These are phyloP conservation scores for Rhododendron simsii DNA, from an alignment of 148 eudicot genomes.

Conservation along the genomic window DNA sequence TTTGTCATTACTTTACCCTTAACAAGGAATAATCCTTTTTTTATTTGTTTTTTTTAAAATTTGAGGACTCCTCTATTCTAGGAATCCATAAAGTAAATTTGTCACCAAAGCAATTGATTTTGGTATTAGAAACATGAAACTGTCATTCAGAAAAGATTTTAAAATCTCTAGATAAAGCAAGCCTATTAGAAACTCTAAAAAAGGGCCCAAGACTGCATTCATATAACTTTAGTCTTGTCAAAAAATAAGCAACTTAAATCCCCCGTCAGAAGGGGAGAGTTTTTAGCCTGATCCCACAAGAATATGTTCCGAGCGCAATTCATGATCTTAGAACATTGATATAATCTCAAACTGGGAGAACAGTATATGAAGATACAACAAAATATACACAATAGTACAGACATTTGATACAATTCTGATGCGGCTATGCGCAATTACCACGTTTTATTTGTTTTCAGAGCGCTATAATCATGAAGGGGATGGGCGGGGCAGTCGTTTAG, in stretches of 20 bases:
- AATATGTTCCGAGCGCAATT: background rate
- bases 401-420: background rate
- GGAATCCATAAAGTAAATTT: too few relatives aligned
- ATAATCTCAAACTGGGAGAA: background rate
- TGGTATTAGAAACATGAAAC: too few relatives aligned
- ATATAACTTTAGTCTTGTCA: background rate
- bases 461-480: conserved; percentile 27
- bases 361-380: background rate
- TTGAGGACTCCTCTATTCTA: too few relatives aligned
- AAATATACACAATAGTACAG: conserved; percentile 3
- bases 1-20: too few relatives aligned
- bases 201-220: too few relatives aligned
- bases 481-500: conserved; percentile 51
- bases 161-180: too few relatives aligned
- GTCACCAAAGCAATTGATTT: too few relatives aligned
- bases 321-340: background rate
- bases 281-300: background rate
- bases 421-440: background rate
- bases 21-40: too few relatives aligned
- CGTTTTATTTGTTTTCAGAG: background rate
- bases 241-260: too few relatives aligned
- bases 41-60: too few relatives aligned
- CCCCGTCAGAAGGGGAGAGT: background rate
- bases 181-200: too few relatives aligned
- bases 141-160: too few relatives aligned